A percentile compares a stretch with the other conserved stretches of the same genome.
Evolutionary conservation across 1,284 basidiomycete genomes (phyloP).

Genomic region (Sporisorium exsertum): DNA sequence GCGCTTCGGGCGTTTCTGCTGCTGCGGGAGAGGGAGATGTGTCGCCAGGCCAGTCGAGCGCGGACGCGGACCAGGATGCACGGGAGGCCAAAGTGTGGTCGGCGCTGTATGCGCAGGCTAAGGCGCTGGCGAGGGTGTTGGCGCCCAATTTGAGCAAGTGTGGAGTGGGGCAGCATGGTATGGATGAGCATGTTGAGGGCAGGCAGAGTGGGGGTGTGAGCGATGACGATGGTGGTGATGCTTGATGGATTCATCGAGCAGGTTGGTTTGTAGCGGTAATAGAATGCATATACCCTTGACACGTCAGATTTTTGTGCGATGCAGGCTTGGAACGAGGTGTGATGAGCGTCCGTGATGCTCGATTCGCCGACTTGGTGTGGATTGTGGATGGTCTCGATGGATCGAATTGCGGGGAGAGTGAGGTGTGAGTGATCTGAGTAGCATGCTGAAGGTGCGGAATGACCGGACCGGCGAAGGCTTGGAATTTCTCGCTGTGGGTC

Average conservation of each 20-base stretch:
- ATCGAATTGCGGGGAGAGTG: background rate
- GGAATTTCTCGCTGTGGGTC: background rate
- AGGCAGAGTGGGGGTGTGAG: constrained; percentile 23
- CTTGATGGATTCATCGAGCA: background rate
- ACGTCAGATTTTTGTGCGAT: too few species aligned
- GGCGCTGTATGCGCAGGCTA: constrained; percentile 37
- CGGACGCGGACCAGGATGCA: constrained; percentile 5
- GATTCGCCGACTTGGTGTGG: too few species aligned
- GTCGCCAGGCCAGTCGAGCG: background rate
- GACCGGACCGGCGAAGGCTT: constrained; percentile 11
- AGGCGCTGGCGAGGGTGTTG: constrained; percentile 38
- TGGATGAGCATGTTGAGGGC: constrained; percentile 13
- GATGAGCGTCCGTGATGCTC: too few species aligned
- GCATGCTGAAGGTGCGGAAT: constrained; percentile 1
- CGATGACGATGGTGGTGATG: constrained; percentile 32
- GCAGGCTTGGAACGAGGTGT: too few species aligned
- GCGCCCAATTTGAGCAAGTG: constrained; percentile 39
- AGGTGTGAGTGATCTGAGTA: background rate
- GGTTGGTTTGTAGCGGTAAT: background rate
- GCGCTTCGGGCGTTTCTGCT: background rate
- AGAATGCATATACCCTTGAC: constrained; percentile 17
- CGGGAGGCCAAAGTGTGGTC: constrained; percentile 36
- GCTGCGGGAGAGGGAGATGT: background rate
- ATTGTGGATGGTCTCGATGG: too few species aligned
- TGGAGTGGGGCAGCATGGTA: constrained; percentile 27